Percentiles rank a stretch among this genome's conserved stretches.
Conservation (phyloP, 2,329 filamentous ascomycete species). For the Xylaria sp. region DNA sequence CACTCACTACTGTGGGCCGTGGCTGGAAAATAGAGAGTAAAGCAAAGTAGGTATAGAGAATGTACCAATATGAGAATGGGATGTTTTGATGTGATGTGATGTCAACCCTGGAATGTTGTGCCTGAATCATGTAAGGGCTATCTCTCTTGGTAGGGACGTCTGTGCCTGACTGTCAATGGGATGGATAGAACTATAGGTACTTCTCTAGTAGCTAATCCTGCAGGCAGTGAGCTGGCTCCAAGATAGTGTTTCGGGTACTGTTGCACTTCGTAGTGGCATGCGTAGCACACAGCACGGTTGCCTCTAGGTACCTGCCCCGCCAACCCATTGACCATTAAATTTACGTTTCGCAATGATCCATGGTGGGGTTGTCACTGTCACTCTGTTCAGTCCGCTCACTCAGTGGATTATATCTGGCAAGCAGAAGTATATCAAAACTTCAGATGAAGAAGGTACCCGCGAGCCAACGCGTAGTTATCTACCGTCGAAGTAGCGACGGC, state of each 20-base stretch:
- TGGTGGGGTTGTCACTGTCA: constrained; percentile 20
- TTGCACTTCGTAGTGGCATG: neutral
- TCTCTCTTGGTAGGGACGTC: neutral
- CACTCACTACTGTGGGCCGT: neutral
- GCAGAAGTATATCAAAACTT: constrained; percentile 1
- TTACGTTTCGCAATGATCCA: neutral
- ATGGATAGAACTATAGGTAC: constrained; percentile 3
- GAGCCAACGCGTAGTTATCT: constrained; percentile 3
- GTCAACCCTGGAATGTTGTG: neutral
- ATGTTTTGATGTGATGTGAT: neutral
- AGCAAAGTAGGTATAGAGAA: neutral
- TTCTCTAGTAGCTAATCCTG: neutral
- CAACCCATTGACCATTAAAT: constrained; percentile 2
- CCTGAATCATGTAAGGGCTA: neutral
- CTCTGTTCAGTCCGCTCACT: neutral
- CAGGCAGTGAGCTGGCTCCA: neutral
- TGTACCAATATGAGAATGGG: neutral
- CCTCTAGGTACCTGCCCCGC: neutral
- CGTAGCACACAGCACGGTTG: neutral
- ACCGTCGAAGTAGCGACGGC: neutral
- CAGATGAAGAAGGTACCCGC: neutral
- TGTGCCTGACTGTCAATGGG: constrained; percentile 1
- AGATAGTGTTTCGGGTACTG: constrained; percentile 3
- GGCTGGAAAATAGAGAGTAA: neutral
- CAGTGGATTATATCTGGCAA: neutral